A percentile compares a stretch with the other conserved stretches of the same genome.
These are phyloP conservation scores for Acacia confusa DNA, from an alignment of 306 rosid species.

Conservation along the genomic window DNA sequence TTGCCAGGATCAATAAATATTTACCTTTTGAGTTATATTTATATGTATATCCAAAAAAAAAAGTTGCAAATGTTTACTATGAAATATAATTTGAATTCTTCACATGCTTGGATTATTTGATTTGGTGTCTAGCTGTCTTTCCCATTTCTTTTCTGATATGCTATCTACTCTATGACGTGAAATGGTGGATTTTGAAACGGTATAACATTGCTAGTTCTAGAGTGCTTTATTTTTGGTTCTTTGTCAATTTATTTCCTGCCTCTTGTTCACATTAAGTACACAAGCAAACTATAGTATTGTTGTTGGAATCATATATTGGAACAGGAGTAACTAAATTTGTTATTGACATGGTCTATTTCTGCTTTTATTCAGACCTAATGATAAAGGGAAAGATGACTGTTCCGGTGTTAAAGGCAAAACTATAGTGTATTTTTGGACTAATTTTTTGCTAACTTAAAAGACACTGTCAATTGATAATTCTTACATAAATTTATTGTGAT, in stretches of 20 bases:
- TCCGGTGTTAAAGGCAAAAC: neutral
- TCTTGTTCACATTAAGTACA: neutral
- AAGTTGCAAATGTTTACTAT: neutral
- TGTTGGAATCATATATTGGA: neutral
- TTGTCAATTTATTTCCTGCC: neutral
- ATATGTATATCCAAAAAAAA: neutral
- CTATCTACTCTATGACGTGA: neutral
- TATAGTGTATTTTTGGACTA: neutral
- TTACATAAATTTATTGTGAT: neutral
- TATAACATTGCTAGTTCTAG: neutral
- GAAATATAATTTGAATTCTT: neutral
- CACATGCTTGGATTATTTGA: constrained; percentile 11
- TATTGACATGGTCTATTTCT: constrained; percentile 2
- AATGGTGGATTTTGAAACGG: neutral
- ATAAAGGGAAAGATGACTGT: neutral
- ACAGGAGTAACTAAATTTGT: neutral
- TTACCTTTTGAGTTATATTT: constrained; percentile 2
- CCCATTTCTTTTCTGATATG: neutral
- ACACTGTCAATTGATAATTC: neutral
- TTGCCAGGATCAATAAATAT: neutral
- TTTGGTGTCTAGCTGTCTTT: constrained; percentile 22
- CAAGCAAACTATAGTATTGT: neutral
- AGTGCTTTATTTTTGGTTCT: neutral
- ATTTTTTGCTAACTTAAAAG: neutral
- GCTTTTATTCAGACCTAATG: constrained; percentile 1